These are phyloP conservation scores for Rhizopus stolonifer DNA, from an alignment of 371 early-diverging fungal species.

Conservation along the genomic window DNA sequence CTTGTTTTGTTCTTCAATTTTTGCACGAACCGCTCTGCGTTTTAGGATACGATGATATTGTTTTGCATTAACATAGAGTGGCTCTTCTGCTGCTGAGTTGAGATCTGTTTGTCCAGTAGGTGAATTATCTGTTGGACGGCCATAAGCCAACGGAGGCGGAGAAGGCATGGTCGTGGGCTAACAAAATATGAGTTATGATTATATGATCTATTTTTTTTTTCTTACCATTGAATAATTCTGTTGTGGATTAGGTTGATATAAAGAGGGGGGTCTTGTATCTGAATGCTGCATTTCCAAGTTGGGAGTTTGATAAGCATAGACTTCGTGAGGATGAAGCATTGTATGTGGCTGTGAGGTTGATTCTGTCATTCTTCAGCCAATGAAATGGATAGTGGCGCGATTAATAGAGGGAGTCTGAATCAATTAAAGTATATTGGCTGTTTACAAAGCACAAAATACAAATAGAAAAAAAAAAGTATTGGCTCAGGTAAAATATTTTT, in stretches of 20 bases:
- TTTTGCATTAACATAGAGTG: conserved; percentile 70
- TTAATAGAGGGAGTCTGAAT: conserved; percentile 1
- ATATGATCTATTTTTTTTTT: too few relatives aligned
- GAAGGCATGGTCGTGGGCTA: not conserved
- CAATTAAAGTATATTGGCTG: not conserved
- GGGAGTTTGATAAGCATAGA: conserved; percentile 1
- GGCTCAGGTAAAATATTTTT: not conserved
- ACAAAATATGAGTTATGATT: not conserved
- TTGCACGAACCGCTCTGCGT: conserved; percentile 70
- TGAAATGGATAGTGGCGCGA: conserved; percentile 7
- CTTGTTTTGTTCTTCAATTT: conserved; percentile 56
- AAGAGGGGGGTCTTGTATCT: too few relatives aligned
- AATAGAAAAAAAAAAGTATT: not conserved
- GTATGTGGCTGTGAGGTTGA: conserved; percentile 14
- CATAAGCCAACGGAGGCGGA: not conserved
- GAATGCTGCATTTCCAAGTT: not conserved
- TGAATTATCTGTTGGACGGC: not conserved
- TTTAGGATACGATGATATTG: conserved; percentile 91
- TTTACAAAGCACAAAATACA: not conserved
- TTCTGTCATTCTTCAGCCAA: conserved; percentile 24
- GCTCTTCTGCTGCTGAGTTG: conserved; percentile 6
- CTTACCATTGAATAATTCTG: conserved; percentile 2
- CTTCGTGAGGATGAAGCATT: conserved; percentile 21
- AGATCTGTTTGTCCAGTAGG: too few relatives aligned
- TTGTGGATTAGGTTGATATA: conserved; percentile 1